Base-by-base conservation (phyloP, 2,329 filamentous ascomycete genomes). In the Alternaria panax region DNA sequence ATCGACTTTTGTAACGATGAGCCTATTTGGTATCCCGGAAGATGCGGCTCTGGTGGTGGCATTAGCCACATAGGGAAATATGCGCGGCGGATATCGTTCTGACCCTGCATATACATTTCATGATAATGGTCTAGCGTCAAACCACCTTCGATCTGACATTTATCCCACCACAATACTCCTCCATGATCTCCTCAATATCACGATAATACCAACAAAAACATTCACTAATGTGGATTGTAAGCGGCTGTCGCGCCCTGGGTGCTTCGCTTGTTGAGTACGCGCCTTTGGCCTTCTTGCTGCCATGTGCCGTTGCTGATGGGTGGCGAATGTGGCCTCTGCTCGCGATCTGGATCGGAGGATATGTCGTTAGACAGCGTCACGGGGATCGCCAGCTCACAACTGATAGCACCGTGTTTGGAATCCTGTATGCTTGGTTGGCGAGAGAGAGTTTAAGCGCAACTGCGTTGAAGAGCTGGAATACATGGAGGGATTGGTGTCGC, bases 51-150 rank as follows among this genome's bases (percentile, higher is more conserved):
- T 46, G 5, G 27, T 18, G n/a, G 11, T 32, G 25, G 25, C 11
- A 9, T 27, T 14, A 0, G 16, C 32, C 53, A 16, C 14, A 50
- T 51, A 14, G n/a, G 41, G 50, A 36, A 38, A 32, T 53, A 54
- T 25, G 25, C n/a, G 27, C 45, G 53, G 46, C 41, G 50, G 30
- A 16, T 40, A 32, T 46, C 34, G 25, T 30, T 58, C 40, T 22
- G 51, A n/a, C 55, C 63, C 54, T 68, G 65, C 63, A 68, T 66
- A 36, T 62, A 59, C 57, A 68, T 54, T 55, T 54, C 61, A 67
- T 52, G 30, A 48, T 67, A 67, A 38, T 2, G 65, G 70, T 55
- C 51, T 72, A 72, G 70, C 63, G 64, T 41, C 42, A 54, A 57
- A 64, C 54, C 16, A 57, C 32, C 28, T 47, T 20, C 42, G 47